Evolutionary conservation across 441 rosid genomes (phyloP).

Genomic region (Jatropha multifida): DNA sequence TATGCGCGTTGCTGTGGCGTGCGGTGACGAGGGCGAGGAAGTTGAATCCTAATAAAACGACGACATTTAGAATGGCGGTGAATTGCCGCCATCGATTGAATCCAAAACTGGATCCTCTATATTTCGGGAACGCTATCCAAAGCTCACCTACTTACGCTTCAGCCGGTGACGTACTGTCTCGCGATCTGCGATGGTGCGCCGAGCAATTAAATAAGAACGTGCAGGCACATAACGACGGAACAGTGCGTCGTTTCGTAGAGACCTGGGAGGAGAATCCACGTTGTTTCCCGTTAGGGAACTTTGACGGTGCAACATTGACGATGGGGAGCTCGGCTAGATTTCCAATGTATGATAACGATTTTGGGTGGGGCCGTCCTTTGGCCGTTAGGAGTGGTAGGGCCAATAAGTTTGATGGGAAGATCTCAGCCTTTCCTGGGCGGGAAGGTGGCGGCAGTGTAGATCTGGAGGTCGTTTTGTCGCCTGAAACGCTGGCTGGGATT

Average conservation of each 20-base stretch:
- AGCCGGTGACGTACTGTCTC: conserved; percentile 55
- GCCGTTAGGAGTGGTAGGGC: conserved; percentile 90
- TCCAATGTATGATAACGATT: conserved; percentile 89
- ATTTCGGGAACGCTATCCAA: conserved; percentile 95
- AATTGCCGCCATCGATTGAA: conserved; percentile 77
- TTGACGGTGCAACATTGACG: conserved; percentile 89
- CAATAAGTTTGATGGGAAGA: conserved; percentile 92
- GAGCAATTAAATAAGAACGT: conserved; percentile 65
- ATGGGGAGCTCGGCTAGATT: conserved; percentile 98
- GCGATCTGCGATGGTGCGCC: conserved; percentile 70
- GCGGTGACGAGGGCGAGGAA: conserved; percentile 85
- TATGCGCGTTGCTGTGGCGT: conserved; percentile 79
- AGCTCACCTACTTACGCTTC: conserved; percentile 70
- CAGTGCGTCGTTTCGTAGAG: conserved; percentile 56
- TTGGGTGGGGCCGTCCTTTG: conserved; percentile 93
- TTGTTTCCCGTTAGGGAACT: conserved; percentile 82
- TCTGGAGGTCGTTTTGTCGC: conserved; percentile 81
- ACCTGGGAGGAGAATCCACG: conserved; percentile 78
- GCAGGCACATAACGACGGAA: conserved; percentile 58
- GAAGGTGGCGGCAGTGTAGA: conserved; percentile 85
- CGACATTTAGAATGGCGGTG: conserved; percentile 93
- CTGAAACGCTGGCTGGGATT: conserved; percentile 65
- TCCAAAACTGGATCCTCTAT: conserved; percentile 62
- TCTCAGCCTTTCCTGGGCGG: conserved; percentile 89
- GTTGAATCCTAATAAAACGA: conserved; percentile 45